phyloP scores from a whole-genome alignment of 768 basidiomycete species.

The Gymnopilus junonius region DNA sequence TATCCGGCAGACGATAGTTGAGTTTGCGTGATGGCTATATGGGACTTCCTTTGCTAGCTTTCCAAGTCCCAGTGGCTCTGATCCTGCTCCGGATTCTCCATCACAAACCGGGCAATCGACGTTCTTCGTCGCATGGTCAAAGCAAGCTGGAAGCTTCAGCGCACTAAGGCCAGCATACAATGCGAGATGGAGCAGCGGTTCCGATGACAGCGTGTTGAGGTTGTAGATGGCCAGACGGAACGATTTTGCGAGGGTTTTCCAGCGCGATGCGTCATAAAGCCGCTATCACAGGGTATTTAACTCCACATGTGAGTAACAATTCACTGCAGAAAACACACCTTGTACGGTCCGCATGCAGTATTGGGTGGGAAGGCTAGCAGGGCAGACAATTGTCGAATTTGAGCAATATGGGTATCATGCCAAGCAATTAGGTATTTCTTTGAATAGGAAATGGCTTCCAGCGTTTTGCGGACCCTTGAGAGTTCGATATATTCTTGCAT shows the following conservation, averaged over 20 bases:
- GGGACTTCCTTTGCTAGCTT: slow-evolving; percentile 86
- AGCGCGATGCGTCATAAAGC: slow-evolving; percentile 81
- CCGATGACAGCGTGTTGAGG: slow-evolving; percentile 85
- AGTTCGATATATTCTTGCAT: slow-evolving; percentile 97
- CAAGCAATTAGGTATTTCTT: slow-evolving; percentile 81
- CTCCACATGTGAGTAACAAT: background rate
- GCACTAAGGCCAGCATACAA: slow-evolving; percentile 92
- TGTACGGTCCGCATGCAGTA: slow-evolving; percentile 79
- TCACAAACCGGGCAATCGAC: slow-evolving; percentile 94
- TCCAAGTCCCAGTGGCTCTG: slow-evolving; percentile 59
- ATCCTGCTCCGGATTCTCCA: slow-evolving; percentile 42
- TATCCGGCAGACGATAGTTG: slow-evolving; percentile 91
- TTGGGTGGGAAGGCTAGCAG: slow-evolving; percentile 76
- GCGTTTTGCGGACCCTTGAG: slow-evolving; percentile 61
- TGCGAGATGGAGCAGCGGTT: slow-evolving; percentile 85
- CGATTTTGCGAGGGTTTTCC: slow-evolving; percentile 72
- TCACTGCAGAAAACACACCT: slow-evolving; percentile 47
- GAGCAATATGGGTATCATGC: slow-evolving; percentile 79
- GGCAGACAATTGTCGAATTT: slow-evolving; percentile 78
- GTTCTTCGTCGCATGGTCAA: slow-evolving; percentile 63
- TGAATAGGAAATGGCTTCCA: slow-evolving; percentile 84
- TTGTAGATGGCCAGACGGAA: slow-evolving; percentile 89
- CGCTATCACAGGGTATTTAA: slow-evolving; percentile 49
- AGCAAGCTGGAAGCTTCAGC: slow-evolving; percentile 88
- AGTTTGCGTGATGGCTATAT: slow-evolving; percentile 92